Percentiles rank a stretch among this genome's conserved stretches.
Evolutionary conservation across 345 rosid genomes (phyloP).

Genomic region (Brassica rapa): DNA sequence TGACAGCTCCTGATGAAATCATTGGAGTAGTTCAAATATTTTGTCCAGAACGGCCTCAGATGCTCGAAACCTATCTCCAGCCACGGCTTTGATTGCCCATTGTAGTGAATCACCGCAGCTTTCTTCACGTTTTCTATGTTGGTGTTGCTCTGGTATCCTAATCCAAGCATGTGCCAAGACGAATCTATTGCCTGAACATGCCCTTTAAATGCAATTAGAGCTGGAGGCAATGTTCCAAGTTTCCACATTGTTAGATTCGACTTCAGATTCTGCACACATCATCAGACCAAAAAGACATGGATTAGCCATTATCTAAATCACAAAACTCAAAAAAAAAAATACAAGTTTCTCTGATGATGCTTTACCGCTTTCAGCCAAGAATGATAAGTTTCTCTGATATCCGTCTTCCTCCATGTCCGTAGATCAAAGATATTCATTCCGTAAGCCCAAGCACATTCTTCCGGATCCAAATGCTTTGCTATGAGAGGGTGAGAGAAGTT

Average conservation of each 20-base stretch:
- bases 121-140: constrained; percentile 56
- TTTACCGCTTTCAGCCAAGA: constrained; percentile 91
- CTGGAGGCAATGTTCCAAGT: constrained; percentile 97
- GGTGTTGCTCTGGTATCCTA: constrained; percentile 91
- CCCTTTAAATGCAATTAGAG: constrained; percentile 91
- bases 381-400: constrained; percentile 85
- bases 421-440: constrained; percentile 99
- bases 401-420: constrained; percentile 83
- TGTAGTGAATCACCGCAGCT: constrained; percentile 96
- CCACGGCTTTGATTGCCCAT: constrained; percentile 99
- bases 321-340: not conserved
- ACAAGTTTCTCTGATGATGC: not conserved
- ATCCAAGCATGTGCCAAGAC: constrained; percentile 95
- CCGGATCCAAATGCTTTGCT: constrained; percentile 71
- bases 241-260: constrained; percentile 95
- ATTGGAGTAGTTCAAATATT: constrained; percentile 82
- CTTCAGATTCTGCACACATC: constrained; percentile 72
- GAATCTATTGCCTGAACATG: constrained; percentile 84
- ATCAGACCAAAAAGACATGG: not conserved
- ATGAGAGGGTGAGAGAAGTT: constrained; percentile 97
- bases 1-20: constrained; percentile 92
- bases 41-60: constrained; percentile 99
- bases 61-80: constrained; percentile 92
- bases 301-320: not conserved
- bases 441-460: constrained; percentile 99